Evolutionary conservation across 2,329 filamentous ascomycete genomes (phyloP), one percentile per base, ranked within the genome.

Genomic region (Aspergillus fructus): DNA sequence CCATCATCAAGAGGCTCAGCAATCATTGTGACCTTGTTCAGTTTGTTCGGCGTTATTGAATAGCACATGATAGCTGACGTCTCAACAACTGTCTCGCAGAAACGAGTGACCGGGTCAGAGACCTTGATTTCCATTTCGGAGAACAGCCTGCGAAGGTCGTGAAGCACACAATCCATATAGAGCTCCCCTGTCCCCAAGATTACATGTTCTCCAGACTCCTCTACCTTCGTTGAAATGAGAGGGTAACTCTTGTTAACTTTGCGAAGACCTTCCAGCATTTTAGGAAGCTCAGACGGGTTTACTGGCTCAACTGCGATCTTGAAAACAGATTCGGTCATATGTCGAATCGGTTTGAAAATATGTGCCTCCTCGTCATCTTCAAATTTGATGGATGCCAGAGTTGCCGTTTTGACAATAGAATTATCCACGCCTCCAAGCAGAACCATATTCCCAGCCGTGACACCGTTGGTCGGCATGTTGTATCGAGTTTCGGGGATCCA

Each of bases 51-150:
- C 2, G 94, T 97, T 66, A 96, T 87, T 21, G 94, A 93, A 73
- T 97, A 99, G 78, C 94, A 99, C 77, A 97, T 97, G 59, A 96
- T 97, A 19, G 93, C 93, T 17, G 92, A 97, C 64, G 94, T 96
- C 74, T 99, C 94, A 39, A 96, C 92, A 24, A 97, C 93, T 0
- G 94, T 99, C 78, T 99, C 94, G 76, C 92, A 97, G 81, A 99
- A 99, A 48, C 94, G 85, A 15, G 94, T 97, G 43, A 99, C 93
- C 1, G 94, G 94, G 71, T 99, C 94, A 0, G 94, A 99, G 49
- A 99, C 91, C 77, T 97, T 97, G 77, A 99, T 90, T 73, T 99
- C 94, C 94, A 99, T 99, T 68, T 97, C 93, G 13, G 94, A 93
- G 71, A 97, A 99, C n/a, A 97, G 77, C 41, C 88, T 85, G 53